Conservation (phyloP, 2,329 filamentous ascomycete species). For the Aspergillus fijiensis region DNA sequence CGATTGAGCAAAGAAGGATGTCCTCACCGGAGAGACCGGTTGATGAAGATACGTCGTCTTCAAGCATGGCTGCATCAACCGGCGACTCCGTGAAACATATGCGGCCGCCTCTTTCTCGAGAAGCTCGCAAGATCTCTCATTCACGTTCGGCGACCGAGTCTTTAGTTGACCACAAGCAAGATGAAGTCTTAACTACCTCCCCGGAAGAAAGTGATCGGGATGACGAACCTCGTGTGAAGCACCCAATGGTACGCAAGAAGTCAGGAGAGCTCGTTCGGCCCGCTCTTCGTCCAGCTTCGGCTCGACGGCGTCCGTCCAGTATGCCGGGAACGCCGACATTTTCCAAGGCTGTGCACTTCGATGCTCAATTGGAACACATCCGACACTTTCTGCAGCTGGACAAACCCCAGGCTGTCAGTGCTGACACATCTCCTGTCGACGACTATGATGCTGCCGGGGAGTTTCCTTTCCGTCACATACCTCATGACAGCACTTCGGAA, state of each 20-base stretch:
- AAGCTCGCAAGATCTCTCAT: slow-evolving; percentile 61
- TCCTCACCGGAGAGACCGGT: slow-evolving; percentile 31
- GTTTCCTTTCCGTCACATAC: slow-evolving; percentile 73
- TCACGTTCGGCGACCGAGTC: slow-evolving; percentile 61
- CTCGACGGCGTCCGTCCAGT: slow-evolving; percentile 79
- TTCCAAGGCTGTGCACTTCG: slow-evolving; percentile 97
- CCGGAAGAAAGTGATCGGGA: slow-evolving; percentile 55
- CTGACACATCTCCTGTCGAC: slow-evolving; percentile 86
- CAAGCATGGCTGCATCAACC: slow-evolving; percentile 32
- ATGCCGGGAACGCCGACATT: slow-evolving; percentile 97
- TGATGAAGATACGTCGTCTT: slow-evolving; percentile 22
- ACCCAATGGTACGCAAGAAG: slow-evolving; percentile 96
- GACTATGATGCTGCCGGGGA: slow-evolving; percentile 82
- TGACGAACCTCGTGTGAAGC: slow-evolving; percentile 67
- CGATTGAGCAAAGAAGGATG: slow-evolving; percentile 57
- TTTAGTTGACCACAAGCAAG: slow-evolving; percentile 48
- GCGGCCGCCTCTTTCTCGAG: slow-evolving; percentile 50
- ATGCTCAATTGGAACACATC: slow-evolving; percentile 93
- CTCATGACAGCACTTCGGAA: slow-evolving; percentile 60
- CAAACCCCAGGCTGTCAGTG: slow-evolving; percentile 91
- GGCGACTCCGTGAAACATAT: slow-evolving; percentile 20
- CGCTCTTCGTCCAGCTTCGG: slow-evolving; percentile 74
- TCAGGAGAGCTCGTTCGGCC: slow-evolving; percentile 95
- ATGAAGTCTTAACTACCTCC: slow-evolving; percentile 44
- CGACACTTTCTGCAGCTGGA: slow-evolving; percentile 94